phyloP scores from a whole-genome alignment of 768 basidiomycete genomes.

The Tulasnella sp. region DNA sequence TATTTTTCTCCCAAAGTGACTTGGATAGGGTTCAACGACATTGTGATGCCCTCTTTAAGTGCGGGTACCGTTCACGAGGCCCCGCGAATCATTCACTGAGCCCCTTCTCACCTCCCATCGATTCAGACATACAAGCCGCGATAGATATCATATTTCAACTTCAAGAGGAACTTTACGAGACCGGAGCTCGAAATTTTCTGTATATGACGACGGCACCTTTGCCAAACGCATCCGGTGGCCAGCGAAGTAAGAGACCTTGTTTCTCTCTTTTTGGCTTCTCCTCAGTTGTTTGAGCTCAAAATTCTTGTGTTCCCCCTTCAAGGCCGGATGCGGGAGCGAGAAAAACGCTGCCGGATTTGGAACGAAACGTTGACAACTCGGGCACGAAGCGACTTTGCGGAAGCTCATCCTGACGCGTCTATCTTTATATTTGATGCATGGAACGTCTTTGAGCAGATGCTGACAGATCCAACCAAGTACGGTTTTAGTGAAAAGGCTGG shows the following conservation, averaged over 20 bases:
- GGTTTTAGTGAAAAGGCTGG: slow-evolving; percentile 43
- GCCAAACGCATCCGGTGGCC: slow-evolving; percentile 40
- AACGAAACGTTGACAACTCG: slow-evolving; percentile 43
- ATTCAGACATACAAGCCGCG: slow-evolving; percentile 6
- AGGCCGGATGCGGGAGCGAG: neutral
- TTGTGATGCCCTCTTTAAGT: slow-evolving; percentile 15
- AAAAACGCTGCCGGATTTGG: slow-evolving; percentile 41
- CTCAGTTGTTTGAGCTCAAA: neutral
- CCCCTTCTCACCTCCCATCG: too few species aligned
- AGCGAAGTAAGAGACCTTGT: neutral
- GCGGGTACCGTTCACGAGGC: neutral
- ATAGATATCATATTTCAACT: slow-evolving; percentile 44
- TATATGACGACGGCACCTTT: slow-evolving; percentile 62
- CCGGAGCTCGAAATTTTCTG: slow-evolving; percentile 53
- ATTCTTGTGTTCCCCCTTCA: neutral
- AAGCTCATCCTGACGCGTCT: slow-evolving; percentile 46
- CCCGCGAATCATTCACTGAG: too few species aligned
- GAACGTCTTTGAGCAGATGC: slow-evolving; percentile 47
- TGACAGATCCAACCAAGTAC: slow-evolving; percentile 47
- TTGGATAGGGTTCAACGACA: slow-evolving; percentile 68
- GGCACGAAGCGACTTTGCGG: slow-evolving; percentile 40
- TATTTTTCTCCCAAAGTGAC: slow-evolving; percentile 44
- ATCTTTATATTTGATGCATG: slow-evolving; percentile 44
- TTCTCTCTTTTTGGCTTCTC: neutral
- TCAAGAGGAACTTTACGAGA: slow-evolving; percentile 50